Percentiles rank a stretch among this genome's conserved stretches.
Conservation (phyloP, 1,139 yeast species). For the Blastobotrys petasosporus region DNA sequence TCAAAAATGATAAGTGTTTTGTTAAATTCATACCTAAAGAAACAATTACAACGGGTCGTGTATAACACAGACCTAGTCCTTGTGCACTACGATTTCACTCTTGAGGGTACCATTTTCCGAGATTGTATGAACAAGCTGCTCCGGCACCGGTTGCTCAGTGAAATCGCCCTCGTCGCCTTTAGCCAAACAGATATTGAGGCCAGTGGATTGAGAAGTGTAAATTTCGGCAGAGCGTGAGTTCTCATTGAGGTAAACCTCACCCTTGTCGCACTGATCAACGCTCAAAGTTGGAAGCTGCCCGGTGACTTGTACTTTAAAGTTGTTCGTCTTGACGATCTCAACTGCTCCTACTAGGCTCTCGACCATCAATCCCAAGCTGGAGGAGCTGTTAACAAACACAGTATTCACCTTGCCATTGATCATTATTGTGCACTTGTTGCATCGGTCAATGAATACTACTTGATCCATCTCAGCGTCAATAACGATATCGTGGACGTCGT, state of each 20-base stretch:
- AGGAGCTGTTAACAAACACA: slow-evolving; percentile 69
- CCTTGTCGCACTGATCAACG: slow-evolving; percentile 85
- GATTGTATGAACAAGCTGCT: slow-evolving; percentile 69
- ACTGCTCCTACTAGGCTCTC: slow-evolving; percentile 85
- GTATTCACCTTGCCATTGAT: slow-evolving; percentile 91
- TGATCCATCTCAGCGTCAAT: slow-evolving; percentile 82
- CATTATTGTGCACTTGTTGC: slow-evolving; percentile 66
- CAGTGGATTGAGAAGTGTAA: slow-evolving; percentile 77
- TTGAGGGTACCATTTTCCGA: slow-evolving; percentile 41
- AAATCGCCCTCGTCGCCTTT: slow-evolving; percentile 50
- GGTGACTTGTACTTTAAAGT: slow-evolving; percentile 78
- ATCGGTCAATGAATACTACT: slow-evolving; percentile 81
- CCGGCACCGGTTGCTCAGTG: slow-evolving; percentile 77
- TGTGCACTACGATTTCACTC: slow-evolving; percentile 53
- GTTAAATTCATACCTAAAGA: too few species aligned
- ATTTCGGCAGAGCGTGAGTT: slow-evolving; percentile 66
- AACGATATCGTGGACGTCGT: slow-evolving; percentile 45
- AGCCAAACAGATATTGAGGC: slow-evolving; percentile 79
- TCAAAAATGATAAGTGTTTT: too few species aligned
- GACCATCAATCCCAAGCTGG: slow-evolving; percentile 66
- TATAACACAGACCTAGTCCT: too few species aligned
- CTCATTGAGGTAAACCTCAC: slow-evolving; percentile 69
- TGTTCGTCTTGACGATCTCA: slow-evolving; percentile 74
- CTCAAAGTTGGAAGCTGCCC: slow-evolving; percentile 77
- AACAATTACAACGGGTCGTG: too few species aligned